Evolutionary conservation across 78 protist species (phyloP).

Genomic region (Dictyostelium firmibasis): DNA sequence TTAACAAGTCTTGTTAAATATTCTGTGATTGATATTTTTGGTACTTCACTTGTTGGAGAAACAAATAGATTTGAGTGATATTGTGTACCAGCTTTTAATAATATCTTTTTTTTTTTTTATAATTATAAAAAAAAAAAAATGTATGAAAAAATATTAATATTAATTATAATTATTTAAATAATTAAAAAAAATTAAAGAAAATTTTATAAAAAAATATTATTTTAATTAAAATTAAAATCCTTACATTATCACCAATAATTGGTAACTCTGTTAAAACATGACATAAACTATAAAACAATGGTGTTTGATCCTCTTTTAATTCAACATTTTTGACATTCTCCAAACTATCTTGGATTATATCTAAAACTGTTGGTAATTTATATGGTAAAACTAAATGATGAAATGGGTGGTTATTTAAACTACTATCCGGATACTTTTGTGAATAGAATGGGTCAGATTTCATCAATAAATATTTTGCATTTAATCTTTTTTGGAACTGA

Average conservation of each 20-base stretch:
- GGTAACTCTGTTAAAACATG: constrained; percentile 71
- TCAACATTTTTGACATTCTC: constrained; percentile 36
- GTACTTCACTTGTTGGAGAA: constrained; percentile 72
- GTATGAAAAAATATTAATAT: not conserved
- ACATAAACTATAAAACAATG: constrained; percentile 47
- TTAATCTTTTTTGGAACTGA: constrained; percentile 9
- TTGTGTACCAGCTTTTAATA: constrained; percentile 12
- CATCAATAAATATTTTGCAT: constrained; percentile 14
- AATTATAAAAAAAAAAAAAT: not conserved
- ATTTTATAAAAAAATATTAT: not conserved
- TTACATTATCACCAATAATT: constrained; percentile 60
- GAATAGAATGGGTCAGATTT: not conserved
- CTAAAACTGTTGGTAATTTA: constrained; percentile 46
- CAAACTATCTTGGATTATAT: constrained; percentile 47
- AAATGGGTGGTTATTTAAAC: constrained; percentile 3
- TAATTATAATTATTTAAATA: not conserved
- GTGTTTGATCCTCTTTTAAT: constrained; percentile 66
- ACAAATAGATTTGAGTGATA: constrained; percentile 58
- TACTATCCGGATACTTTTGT: not conserved
- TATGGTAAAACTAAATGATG: not conserved
- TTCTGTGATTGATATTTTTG: constrained; percentile 53
- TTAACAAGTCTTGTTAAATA: constrained; percentile 66
- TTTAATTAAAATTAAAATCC: not conserved
- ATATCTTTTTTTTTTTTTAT: not conserved
- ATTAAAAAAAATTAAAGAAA: not conserved